Conservation (phyloP, 495 filamentous ascomycete genomes). For the Aspergillus steynii region DNA sequence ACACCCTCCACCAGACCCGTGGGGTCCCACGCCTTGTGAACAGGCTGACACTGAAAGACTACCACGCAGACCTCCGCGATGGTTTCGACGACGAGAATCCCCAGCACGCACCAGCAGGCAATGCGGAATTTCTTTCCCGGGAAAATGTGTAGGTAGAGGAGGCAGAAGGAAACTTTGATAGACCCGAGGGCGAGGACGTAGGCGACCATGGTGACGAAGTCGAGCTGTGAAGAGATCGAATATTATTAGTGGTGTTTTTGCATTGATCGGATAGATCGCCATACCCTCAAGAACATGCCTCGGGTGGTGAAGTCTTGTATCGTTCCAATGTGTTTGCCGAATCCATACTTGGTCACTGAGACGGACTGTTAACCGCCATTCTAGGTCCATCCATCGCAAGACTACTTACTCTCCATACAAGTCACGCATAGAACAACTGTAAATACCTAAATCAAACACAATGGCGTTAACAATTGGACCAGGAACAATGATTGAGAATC, state of each 20-base stretch:
- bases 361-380: slow-evolving; percentile 7
- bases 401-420: slow-evolving; percentile 21
- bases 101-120: slow-evolving; percentile 15
- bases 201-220: slow-evolving; percentile 24
- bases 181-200: slow-evolving; percentile 22
- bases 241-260: not conserved
- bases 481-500: not conserved
- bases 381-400: not conserved
- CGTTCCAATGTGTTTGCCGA: slow-evolving; percentile 24
- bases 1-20: slow-evolving; percentile 13
- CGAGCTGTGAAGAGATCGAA: slow-evolving; percentile 11
- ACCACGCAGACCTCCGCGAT: slow-evolving; percentile 21
- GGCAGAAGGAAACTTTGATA: slow-evolving; percentile 27
- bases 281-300: slow-evolving; percentile 25
- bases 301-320: slow-evolving; percentile 2
- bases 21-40: slow-evolving; percentile 27
- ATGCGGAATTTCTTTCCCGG: slow-evolving; percentile 21
- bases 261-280: not conserved
- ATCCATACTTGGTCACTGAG: slow-evolving; percentile 28
- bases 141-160: slow-evolving; percentile 25
- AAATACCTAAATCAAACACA: slow-evolving; percentile 18
- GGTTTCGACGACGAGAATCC: slow-evolving; percentile 17
- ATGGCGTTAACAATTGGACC: not conserved
- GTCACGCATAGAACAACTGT: slow-evolving; percentile 18
- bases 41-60: slow-evolving; percentile 25